Evolutionary conservation across 352 stramenopile species (phyloP).

Genomic region (Phytophthora cryptogea): DNA sequence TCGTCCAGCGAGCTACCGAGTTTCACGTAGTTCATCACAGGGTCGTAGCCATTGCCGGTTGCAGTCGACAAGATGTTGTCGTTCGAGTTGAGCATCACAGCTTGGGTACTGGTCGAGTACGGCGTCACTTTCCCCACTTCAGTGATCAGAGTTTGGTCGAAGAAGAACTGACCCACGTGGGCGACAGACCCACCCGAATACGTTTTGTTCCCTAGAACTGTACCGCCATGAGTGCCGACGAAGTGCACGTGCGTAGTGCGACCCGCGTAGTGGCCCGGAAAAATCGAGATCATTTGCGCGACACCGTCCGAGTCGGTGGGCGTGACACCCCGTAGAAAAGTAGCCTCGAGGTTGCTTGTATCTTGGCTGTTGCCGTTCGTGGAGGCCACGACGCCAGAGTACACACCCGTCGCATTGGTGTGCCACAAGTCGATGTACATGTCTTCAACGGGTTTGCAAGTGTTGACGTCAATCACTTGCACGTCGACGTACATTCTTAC

Average conservation of each 20-base stretch:
- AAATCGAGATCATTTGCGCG: constrained; percentile 29
- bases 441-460: constrained; percentile 22
- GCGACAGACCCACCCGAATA: constrained; percentile 28
- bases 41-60: constrained; percentile 14
- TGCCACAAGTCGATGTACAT: constrained; percentile 39
- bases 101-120: constrained; percentile 25
- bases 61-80: constrained; percentile 14
- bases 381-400: constrained; percentile 30
- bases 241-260: constrained; percentile 31
- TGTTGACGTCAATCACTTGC: constrained; percentile 32
- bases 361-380: constrained; percentile 27
- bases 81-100: constrained; percentile 21
- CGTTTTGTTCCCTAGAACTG: constrained; percentile 26
- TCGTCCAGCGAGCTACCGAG: constrained; percentile 2
- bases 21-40: constrained; percentile 18
- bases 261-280: constrained; percentile 29
- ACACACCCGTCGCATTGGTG: constrained; percentile 29
- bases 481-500: constrained; percentile 29
- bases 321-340: constrained; percentile 27
- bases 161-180: constrained; percentile 35
- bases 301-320: constrained; percentile 30
- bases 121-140: constrained; percentile 7
- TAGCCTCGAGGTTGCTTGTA: constrained; percentile 21
- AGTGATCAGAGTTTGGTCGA: constrained; percentile 32
- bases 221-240: constrained; percentile 21